Evolutionary conservation across 148 eudicot genomes (phyloP).

Genomic region (Cornus suecica): DNA sequence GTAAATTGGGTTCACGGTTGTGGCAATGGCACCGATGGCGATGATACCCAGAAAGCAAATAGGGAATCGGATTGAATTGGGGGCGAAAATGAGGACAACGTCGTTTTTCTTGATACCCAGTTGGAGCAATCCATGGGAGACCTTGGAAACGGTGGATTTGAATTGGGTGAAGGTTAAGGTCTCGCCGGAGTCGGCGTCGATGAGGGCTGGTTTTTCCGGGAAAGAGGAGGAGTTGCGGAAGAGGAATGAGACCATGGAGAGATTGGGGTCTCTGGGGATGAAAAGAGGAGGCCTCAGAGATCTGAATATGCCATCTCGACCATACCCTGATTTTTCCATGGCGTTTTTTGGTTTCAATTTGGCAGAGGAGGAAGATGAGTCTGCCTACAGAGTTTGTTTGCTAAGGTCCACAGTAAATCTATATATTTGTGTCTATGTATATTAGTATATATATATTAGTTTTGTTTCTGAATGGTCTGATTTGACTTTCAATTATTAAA

Average conservation of each 20-base stretch:
- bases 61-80: constrained; percentile 61
- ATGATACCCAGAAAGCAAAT: constrained; percentile 45
- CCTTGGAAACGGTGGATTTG: constrained; percentile 45
- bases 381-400: too few relatives aligned
- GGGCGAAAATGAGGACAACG: constrained; percentile 62
- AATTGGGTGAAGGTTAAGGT: constrained; percentile 42
- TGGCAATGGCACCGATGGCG: constrained; percentile 63
- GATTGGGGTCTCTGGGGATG: constrained; percentile 42
- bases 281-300: constrained; percentile 50
- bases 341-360: background rate
- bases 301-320: constrained; percentile 59
- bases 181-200: constrained; percentile 53
- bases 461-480: too few relatives aligned
- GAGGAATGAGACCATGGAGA: constrained; percentile 56
- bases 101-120: constrained; percentile 50
- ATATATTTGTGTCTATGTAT: too few relatives aligned
- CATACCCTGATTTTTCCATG: constrained; percentile 77
- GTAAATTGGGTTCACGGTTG: constrained; percentile 59
- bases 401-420: too few relatives aligned
- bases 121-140: constrained; percentile 43
- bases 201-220: constrained; percentile 51
- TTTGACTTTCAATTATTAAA: too few relatives aligned
- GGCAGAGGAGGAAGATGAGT: background rate
- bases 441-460: too few relatives aligned
- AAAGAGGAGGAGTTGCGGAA: constrained; percentile 52